Evolutionary conservation across 176 grass and related monocot genomes (phyloP), one percentile per base, ranked within the genome.

Genomic region (Areca catechu): DNA sequence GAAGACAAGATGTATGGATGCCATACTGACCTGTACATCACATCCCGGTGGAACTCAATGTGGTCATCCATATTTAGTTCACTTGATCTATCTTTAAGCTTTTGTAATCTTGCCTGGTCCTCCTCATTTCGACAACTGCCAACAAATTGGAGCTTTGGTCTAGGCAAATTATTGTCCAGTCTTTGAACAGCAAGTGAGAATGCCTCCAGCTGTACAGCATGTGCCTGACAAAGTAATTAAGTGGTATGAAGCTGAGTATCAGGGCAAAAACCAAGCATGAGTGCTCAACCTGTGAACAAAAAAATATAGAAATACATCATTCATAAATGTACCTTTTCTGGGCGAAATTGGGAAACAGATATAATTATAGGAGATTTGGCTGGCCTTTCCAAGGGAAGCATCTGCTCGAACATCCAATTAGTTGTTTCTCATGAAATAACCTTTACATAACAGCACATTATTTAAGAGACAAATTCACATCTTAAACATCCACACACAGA

Each of bases 301-400:
- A 34, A 34, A 34, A 34, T 34, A 34, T 9, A 34, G 30, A 25
- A 25, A 4, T 7, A 34, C 30, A 34, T 34, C 7, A 34, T 34
- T 10, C 30, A 34, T 14, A 48, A 57, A 22, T 28, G 60, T 54
- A 92, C 93, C 93, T 98, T 98, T 77, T 98, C 93, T 29, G 93
- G 93, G 24, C 93, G 87, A 76, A 98, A 98, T 56, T 98, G 87
- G 64, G 93, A 80, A 77, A 98, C 73, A 34, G 87, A 98, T 85
- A 92, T 89, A 85, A 92, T 48, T 76, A 83, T 54, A 80, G 84
- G 86, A 61, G 54, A 68, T 16, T 83, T 48, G 3, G 16, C 62
- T 73, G 84, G 60, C 59, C 87, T 92, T 76, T 89, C 81, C 72
- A 98, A 52, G 21, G 84, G 87, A 83, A 85, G 76, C 81, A 78